Base-by-base conservation (phyloP, 2,329 filamentous ascomycete genomes). In the Ceratocystis alfenasii region DNA sequence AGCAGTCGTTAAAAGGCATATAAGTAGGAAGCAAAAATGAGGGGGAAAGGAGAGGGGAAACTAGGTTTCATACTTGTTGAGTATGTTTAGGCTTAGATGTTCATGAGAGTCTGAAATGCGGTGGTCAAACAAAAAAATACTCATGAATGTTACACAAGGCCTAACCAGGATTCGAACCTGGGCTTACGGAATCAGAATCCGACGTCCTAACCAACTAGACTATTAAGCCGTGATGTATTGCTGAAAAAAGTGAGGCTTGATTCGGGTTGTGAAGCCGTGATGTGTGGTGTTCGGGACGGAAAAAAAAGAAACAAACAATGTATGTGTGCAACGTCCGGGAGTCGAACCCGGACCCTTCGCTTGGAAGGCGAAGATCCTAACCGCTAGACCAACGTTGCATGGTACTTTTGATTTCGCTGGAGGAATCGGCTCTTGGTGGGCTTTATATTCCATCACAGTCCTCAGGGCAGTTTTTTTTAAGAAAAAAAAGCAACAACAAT, bases 331-430 rank as follows among this genome's bases (percentile, higher is more conserved):
- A 41, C 61, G 63, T 53, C 66, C 66, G 66, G 66, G 66, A 68
- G 66, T 68, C 66, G 66, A 68, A 68, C 66, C 66, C 66, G 66
- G 66, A 57, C 66, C 66, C 66, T 68, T 68, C 66, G 66, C 66
- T 68, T 68, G 66, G 66, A 68, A 68, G 66, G 66, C 66, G 66
- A 68, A 68, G 66, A 68, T 68, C 66, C 66, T 68, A 68, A 68
- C 66, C 66, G 66, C 61, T 68, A 68, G 66, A 68, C 66, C 64
- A 68, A 61, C 63, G 64, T 50, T 65, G 66, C 66, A 48, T 20
- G 33, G 20, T 46, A 15, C 1, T 36, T 60, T 30, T 1, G 5
- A 46, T 45, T 5, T 46, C 45, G 60, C n/a, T 59, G 53, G 33
- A 7, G 12, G 5, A 10, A 5, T 62, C 6, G 15, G 1, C 22